Evolutionary conservation across 208 protist species (phyloP).

Genomic region (Tritrichomonas musculus): DNA sequence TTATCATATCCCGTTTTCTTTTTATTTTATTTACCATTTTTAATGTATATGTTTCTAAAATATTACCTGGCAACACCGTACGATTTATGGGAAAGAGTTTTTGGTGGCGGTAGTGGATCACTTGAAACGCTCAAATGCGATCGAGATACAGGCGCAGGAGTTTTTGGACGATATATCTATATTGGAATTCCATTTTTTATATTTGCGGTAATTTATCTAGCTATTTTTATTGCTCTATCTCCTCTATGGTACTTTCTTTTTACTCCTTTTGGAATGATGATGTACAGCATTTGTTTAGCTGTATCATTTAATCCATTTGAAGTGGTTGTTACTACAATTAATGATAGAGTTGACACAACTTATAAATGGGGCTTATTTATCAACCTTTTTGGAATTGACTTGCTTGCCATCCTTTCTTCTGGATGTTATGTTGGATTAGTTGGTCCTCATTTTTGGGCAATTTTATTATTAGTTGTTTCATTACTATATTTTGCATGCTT

Average conservation of each 20-base stretch:
- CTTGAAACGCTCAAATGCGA: not conserved
- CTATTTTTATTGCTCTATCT: not conserved
- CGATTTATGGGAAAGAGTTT: not conserved
- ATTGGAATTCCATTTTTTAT: slow-evolving; percentile 23
- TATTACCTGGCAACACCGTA: not conserved
- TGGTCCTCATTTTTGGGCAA: no score
- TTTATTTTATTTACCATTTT: not conserved
- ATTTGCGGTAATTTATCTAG: not conserved
- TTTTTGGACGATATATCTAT: not conserved
- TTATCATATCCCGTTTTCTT: slow-evolving; percentile 6
- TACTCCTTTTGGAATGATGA: not conserved
- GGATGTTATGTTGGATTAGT: not conserved
- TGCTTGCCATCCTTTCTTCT: not conserved
- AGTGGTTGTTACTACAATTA: not conserved
- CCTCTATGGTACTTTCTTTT: slow-evolving; percentile 19
- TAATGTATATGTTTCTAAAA: not conserved
- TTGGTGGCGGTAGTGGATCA: not conserved
- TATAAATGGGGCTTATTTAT: not conserved
- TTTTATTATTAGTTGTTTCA: not conserved
- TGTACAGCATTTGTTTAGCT: not conserved
- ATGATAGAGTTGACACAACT: not conserved
- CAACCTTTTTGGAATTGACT: not conserved
- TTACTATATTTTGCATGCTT: not conserved
- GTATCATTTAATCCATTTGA: not conserved
- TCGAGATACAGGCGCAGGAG: no score